These are phyloP conservation scores for Paracoccidioides brasiliensis DNA, from an alignment of 2,329 filamentous ascomycete genomes.

Conservation along the genomic window DNA sequence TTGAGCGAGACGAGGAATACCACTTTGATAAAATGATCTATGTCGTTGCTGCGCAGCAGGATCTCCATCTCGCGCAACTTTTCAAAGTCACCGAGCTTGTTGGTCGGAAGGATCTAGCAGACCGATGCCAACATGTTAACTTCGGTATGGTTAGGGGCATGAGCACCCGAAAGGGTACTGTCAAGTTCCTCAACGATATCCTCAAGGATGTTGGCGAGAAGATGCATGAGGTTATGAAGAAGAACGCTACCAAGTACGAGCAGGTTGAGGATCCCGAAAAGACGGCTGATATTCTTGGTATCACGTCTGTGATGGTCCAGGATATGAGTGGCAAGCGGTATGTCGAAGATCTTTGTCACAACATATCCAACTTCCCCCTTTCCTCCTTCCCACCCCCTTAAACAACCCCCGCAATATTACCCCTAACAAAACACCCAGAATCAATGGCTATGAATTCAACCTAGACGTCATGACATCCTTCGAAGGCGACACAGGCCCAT, in stretches of 20 bases:
- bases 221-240: constrained; percentile 96
- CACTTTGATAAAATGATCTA: constrained; percentile 58
- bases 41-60: constrained; percentile 51
- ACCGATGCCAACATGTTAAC: constrained; percentile 49
- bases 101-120: constrained; percentile 46
- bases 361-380: background rate
- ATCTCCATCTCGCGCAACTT: constrained; percentile 50
- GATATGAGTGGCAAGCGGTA: constrained; percentile 93
- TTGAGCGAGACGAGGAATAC: constrained; percentile 49
- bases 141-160: constrained; percentile 56
- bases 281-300: constrained; percentile 78
- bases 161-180: constrained; percentile 54
- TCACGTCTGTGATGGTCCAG: constrained; percentile 93
- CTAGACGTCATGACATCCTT: constrained; percentile 53
- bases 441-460: constrained; percentile 54
- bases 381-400: constrained; percentile 16
- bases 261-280: constrained; percentile 74
- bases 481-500: constrained; percentile 53
- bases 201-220: constrained; percentile 71
- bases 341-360: too few relatives aligned
- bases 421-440: constrained; percentile 28
- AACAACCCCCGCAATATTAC: constrained; percentile 23
- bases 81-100: constrained; percentile 53
- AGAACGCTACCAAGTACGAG: constrained; percentile 78
- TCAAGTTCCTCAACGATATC: constrained; percentile 63